phyloP scores from a whole-genome alignment of 331 rosid genomes.

The Spiraea crenata region DNA sequence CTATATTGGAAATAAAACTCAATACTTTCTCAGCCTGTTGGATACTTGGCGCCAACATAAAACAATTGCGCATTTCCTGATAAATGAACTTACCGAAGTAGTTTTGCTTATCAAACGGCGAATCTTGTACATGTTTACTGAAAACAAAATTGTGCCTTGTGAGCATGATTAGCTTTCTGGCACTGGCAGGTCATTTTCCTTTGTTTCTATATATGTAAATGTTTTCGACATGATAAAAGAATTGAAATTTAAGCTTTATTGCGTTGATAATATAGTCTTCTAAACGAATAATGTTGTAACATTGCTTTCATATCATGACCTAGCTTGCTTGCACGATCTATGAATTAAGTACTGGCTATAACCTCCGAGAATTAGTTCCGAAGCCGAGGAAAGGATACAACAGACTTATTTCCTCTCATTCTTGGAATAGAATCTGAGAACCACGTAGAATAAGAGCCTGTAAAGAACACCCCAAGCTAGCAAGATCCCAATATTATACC shows the following conservation, averaged over 20 bases:
- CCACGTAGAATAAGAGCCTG: conserved; percentile 72
- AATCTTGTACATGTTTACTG: background rate
- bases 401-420: conserved; percentile 61
- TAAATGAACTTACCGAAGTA: background rate
- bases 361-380: background rate
- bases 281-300: conserved; percentile 4
- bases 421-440: conserved; percentile 87
- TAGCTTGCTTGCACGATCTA: background rate
- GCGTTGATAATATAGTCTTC: background rate
- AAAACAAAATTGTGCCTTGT: too few relatives aligned
- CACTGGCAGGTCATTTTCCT: background rate
- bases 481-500: conserved; percentile 60
- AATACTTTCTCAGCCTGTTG: background rate
- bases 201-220: background rate
- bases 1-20: background rate
- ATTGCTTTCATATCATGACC: conserved; percentile 1
- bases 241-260: background rate
- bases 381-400: background rate
- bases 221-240: background rate
- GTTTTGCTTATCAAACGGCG: background rate
- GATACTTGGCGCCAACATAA: background rate
- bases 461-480: conserved; percentile 92
- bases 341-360: background rate
- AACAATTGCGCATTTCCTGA: background rate
- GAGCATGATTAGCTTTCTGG: background rate